phyloP scores from a whole-genome alignment of 345 rosid genomes.

The Cardiospermum halicacabum region DNA sequence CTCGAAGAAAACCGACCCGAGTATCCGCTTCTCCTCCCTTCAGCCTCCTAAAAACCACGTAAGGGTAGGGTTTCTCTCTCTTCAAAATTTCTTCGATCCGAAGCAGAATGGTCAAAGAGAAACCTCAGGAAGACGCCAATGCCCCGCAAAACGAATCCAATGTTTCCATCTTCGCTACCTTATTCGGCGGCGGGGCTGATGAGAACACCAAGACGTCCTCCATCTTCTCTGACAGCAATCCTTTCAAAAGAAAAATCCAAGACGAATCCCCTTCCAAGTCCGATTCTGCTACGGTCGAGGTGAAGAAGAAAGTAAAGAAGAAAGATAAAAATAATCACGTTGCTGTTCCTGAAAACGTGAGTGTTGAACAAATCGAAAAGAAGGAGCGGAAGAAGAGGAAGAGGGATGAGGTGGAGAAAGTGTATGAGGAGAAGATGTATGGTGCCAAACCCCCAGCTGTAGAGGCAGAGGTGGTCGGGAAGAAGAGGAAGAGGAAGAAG shows the following conservation, averaged over 20 bases:
- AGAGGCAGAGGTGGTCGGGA: constrained; percentile 40
- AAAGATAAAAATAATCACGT: constrained; percentile 15
- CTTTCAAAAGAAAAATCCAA: constrained; percentile 65
- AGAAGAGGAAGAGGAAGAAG: constrained; percentile 26
- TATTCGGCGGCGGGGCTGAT: constrained; percentile 31
- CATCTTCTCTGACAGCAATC: constrained; percentile 73
- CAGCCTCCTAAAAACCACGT: not conserved
- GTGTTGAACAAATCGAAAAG: constrained; percentile 16
- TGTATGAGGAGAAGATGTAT: constrained; percentile 67
- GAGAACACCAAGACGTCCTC: constrained; percentile 28
- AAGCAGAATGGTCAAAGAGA: constrained; percentile 37
- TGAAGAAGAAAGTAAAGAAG: constrained; percentile 19
- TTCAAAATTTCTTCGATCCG: not conserved
- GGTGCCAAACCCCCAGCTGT: constrained; percentile 31
- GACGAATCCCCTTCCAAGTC: constrained; percentile 20
- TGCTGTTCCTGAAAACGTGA: constrained; percentile 1
- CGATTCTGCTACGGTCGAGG: constrained; percentile 5
- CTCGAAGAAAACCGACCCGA: not conserved
- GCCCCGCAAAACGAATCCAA: too few species aligned
- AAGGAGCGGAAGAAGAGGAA: constrained; percentile 70
- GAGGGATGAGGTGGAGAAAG: constrained; percentile 83
- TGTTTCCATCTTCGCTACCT: constrained; percentile 32
- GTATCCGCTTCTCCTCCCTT: not conserved
- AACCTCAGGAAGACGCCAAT: constrained; percentile 15
- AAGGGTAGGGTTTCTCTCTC: constrained; percentile 17